Base-by-base conservation (phyloP, 2,329 filamentous ascomycete species). In the Ploettnerulaceae sp. region DNA sequence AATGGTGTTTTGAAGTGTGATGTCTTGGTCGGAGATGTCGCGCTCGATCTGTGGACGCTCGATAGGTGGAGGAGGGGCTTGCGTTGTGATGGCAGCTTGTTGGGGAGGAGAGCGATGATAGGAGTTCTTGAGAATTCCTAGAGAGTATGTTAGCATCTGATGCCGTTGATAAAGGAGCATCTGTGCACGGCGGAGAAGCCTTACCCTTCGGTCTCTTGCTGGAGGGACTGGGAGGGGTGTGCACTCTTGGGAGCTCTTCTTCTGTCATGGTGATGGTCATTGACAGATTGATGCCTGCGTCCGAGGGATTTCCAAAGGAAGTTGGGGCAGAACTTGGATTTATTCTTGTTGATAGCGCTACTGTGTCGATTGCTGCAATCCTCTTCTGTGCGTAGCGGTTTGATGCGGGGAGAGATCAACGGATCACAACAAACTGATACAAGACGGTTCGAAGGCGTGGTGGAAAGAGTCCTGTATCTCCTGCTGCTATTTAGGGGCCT, bases 81-180 rank as follows among this genome's bases (percentile, higher is more conserved):
- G 77, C 51, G 65, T 68, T 37, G 66, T 57, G 43, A 61, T 57
- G 15, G 66, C 66, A 15, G 67, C 63, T 53, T 66, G 67, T 12
- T 70, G 65, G 17, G 68, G 62, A 24, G 75, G 73, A 15, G 81
- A 76, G 22, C 79, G 77, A 49, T 76, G 82, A 52, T 77, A 88
- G 38, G 86, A 84, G 72, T 95, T 95, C 71, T 97, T 97, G 59
- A 97, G 80, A 60, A 97, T 97, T 57, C 91, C 91, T 96, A 57
- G 14, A 25, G 34, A 41, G 38, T 8, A 22, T 35, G 36, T 53
- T 25, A 42, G 47, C 34, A 41, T 35, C 17, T 26, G 24, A 34
- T 31, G 39, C n/a, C 22, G 24, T 29, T 37, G 25, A 21, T 17
- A 35, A 38, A 33, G 24, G 37, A 44, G 45, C 26, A 17, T 33